Evolutionary conservation across 192 early-diverging fungal genomes (phyloP).

Genomic region (Backusella luteola): DNA sequence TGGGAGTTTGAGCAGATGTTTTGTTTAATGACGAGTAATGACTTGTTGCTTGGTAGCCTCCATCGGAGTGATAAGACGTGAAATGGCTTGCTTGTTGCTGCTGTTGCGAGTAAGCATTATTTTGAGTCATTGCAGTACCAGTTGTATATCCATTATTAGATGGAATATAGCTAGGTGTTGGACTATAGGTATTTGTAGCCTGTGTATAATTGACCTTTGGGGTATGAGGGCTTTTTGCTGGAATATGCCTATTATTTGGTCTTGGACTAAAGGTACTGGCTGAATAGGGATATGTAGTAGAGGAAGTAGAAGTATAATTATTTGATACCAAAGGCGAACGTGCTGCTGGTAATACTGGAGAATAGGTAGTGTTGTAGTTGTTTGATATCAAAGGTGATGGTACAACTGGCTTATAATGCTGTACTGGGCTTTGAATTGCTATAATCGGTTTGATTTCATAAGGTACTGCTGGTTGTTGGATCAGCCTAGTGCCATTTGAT

Average conservation of each 20-base stretch:
- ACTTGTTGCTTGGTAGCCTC: background rate
- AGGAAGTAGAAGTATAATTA: background rate
- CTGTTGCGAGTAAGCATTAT: background rate
- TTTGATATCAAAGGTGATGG: background rate
- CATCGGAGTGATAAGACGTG: background rate
- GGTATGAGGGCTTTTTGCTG: background rate
- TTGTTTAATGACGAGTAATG: constrained; percentile 16
- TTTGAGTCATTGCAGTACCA: background rate
- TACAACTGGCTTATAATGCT: background rate
- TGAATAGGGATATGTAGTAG: background rate
- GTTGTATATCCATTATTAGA: background rate
- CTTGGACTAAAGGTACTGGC: background rate
- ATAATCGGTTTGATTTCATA: background rate
- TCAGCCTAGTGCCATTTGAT: background rate
- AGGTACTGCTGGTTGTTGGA: background rate
- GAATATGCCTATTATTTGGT: background rate
- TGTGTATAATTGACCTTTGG: constrained; percentile 10
- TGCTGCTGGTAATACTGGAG: background rate
- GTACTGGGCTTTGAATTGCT: background rate
- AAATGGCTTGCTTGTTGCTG: background rate
- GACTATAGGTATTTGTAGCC: background rate
- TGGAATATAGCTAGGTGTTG: constrained; percentile 22
- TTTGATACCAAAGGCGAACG: background rate
- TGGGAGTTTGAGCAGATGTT: background rate
- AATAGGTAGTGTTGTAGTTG: background rate